These are phyloP conservation scores for Podila epigama DNA, from an alignment of 192 early-diverging fungal genomes.

Conservation along the genomic window DNA sequence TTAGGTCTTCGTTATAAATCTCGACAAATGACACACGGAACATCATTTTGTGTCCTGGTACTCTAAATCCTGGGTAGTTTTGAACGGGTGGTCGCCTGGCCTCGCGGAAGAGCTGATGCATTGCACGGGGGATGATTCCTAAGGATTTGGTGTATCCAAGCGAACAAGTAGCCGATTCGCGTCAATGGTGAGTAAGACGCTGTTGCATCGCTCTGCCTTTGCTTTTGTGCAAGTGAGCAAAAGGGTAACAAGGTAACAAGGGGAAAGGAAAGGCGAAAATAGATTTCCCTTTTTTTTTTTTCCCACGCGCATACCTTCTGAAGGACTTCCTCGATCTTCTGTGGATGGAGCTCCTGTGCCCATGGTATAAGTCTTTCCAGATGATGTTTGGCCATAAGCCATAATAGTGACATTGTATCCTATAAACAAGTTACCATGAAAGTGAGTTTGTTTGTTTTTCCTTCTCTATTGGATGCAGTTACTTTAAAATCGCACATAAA, in stretches of 20 bases:
- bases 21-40: constrained; percentile 92
- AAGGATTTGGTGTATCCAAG: background rate
- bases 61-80: constrained; percentile 34
- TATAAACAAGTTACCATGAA: background rate
- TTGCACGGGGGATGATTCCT: constrained; percentile 80
- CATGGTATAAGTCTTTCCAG: constrained; percentile 98
- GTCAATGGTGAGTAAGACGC: background rate
- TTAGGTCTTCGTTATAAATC: constrained; percentile 96
- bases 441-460: background rate
- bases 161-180: no score
- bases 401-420: constrained; percentile 96
- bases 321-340: constrained; percentile 36
- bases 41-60: constrained; percentile 39
- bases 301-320: constrained; percentile 14
- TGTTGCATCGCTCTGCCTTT: background rate
- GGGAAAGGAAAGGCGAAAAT: background rate
- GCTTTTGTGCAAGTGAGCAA: background rate
- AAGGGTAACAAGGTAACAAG: background rate
- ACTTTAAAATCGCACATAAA: no score
- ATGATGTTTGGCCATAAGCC: constrained; percentile 93
- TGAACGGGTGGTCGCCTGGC: constrained; percentile 25
- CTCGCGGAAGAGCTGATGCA: constrained; percentile 64
- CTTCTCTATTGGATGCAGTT: background rate
- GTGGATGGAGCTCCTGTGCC: constrained; percentile 69
- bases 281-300: background rate